Base-by-base conservation (phyloP, 2,329 filamentous ascomycete species). In the Neonectria faginata region DNA sequence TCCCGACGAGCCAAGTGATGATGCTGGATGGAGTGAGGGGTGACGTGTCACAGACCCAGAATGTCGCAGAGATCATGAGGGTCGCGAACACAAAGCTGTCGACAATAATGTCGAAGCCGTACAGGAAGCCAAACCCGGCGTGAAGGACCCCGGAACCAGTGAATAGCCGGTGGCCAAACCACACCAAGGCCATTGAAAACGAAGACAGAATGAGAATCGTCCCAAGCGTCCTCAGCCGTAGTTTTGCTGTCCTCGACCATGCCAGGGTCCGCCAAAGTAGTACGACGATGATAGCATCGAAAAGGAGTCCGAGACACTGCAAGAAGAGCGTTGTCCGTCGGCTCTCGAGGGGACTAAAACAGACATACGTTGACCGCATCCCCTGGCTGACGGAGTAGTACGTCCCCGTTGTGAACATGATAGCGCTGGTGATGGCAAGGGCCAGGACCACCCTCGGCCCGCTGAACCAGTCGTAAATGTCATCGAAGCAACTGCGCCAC, bases 231-330 rank as follows among this genome's bases (percentile, higher is more conserved):
- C 78, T 80, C n/a, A 88, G 73, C 3, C 84, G 81, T 33, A 76
- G 73, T 65, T 80, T 84, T 6, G 82, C 81, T 0, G 83, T 85
- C 44, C 82, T 79, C 1, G 82, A 77, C 84, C 85, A 86, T 12
- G 81, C 80, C 5, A 88, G 73, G 4, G 86, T 77, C 39, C 84
- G 81, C 85, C 86, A 88, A 2, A 80, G 64, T 10, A 85, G 72
- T n/a, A 85, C 71, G 20, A 84, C 70, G 56, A 86, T 82, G 42
- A 75, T 60, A 7, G 81, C 79, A 67, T 88, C 85, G 5, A 85
- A 75, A 22, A 80, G 62, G 18, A 87, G 72, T 0, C 83, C 83
- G 1, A 79, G 18, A 52, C 80, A 65, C 65, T 87, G 86, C 7
- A 83, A 68, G n/a, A 77, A 65, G 0, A 83, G 66, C 1, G 82